A percentile compares a stretch with the other conserved stretches of the same genome.
These are phyloP conservation scores for Wallacemonas collosoma DNA, from an alignment of 208 protist genomes.

Conservation along the genomic window DNA sequence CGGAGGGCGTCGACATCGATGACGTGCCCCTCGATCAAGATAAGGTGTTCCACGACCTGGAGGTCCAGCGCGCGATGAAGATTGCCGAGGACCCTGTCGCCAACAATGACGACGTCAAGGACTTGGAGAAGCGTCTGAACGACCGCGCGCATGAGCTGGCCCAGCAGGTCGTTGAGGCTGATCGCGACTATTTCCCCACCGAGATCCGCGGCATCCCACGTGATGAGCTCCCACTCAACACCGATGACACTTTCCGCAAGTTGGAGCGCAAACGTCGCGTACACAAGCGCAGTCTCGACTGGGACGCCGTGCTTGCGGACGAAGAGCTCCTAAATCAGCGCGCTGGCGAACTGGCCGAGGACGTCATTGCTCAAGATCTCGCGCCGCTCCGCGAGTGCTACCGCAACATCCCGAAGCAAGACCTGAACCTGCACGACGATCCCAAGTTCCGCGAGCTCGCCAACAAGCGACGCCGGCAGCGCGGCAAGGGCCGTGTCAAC, in stretches of 20 bases:
- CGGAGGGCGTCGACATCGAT: constrained; percentile 52
- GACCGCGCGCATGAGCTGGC: constrained; percentile 54
- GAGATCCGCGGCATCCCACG: constrained; percentile 68
- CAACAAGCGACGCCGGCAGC: constrained; percentile 21
- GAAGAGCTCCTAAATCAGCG: constrained; percentile 50
- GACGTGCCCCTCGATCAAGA: constrained; percentile 71
- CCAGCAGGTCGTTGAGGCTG: constrained; percentile 30
- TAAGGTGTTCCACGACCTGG: constrained; percentile 38
- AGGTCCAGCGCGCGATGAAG: constrained; percentile 67
- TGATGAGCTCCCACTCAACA: constrained; percentile 64
- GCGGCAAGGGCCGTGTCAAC: constrained; percentile 21
- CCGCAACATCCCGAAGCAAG: constrained; percentile 66
- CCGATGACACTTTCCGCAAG: constrained; percentile 59
- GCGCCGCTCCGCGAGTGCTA: constrained; percentile 50
- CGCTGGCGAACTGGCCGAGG: constrained; percentile 59
- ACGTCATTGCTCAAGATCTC: constrained; percentile 64
- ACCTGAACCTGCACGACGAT: constrained; percentile 75
- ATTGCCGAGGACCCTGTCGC: constrained; percentile 37
- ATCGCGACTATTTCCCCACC: constrained; percentile 46
- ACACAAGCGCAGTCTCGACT: constrained; percentile 41
- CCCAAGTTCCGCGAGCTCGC: constrained; percentile 45
- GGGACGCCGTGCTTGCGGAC: constrained; percentile 48
- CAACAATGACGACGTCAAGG: constrained; percentile 23
- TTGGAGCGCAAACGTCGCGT: constrained; percentile 56
- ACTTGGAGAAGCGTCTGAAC: constrained; percentile 62